These are phyloP conservation scores for Hyphodiscus sp. DNA, from an alignment of 2,329 filamentous ascomycete species.

Conservation along the genomic window DNA sequence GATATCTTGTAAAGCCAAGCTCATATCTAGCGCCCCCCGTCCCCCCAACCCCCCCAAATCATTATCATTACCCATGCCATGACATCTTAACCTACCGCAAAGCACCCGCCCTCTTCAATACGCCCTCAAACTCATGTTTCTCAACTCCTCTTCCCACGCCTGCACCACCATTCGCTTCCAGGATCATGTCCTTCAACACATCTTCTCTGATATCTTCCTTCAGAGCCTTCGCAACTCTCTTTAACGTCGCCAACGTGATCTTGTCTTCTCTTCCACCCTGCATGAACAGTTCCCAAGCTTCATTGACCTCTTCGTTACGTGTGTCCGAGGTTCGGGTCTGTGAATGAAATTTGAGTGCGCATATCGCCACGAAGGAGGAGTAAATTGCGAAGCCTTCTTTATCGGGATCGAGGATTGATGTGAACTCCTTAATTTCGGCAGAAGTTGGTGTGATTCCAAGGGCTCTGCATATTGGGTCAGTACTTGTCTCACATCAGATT, in stretches of 20 bases:
- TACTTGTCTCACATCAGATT: not conserved
- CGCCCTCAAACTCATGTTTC: conserved; percentile 51
- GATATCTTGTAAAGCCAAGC: not conserved
- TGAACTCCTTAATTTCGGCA: conserved; percentile 68
- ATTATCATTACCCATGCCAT: conserved; percentile 1
- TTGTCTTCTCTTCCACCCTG: conserved; percentile 43
- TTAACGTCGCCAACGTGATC: conserved; percentile 77
- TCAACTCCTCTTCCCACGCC: conserved; percentile 65
- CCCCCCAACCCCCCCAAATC: not conserved
- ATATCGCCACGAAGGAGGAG: conserved; percentile 77
- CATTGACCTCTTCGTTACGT: conserved; percentile 63
- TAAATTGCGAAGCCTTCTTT: conserved; percentile 72
- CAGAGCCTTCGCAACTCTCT: conserved; percentile 70
- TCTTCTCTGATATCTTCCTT: conserved; percentile 82
- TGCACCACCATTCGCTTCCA: conserved; percentile 82
- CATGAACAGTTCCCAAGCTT: conserved; percentile 78
- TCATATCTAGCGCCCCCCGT: no score
- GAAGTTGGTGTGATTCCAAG: conserved; percentile 65
- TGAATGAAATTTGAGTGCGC: conserved; percentile 75
- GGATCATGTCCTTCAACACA: conserved; percentile 84
- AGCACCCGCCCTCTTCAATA: conserved; percentile 28
- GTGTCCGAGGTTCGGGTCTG: conserved; percentile 44
- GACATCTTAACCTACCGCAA: conserved; percentile 17
- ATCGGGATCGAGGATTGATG: conserved; percentile 78
- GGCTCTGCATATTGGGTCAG: conserved; percentile 49